Evolutionary conservation across 371 early-diverging fungal species (phyloP), one percentile per base, ranked within the genome.

Genomic region (Rhizopus stolonifer): DNA sequence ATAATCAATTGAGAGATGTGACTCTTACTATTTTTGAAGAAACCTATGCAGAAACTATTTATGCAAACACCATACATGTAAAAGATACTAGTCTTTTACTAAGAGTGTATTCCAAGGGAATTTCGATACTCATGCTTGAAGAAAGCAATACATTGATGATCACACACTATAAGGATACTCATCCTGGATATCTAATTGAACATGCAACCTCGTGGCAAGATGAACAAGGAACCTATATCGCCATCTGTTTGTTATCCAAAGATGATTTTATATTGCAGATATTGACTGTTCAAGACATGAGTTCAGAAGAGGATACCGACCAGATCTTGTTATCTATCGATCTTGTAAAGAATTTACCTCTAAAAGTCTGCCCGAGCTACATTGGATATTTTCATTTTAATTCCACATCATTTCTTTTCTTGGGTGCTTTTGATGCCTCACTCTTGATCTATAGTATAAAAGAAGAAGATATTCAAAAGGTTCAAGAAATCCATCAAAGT

Each of bases 401-500:
- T 58, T 46, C 54, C 24, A 18, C 31, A 5, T 39, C 54, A 10
- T 18, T 52, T 6, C 46, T 67, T 25, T 25, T 38, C 1, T 17
- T 62, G 14, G 63, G 67, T 10, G 49, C 67, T 5, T 67, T 51
- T 38, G 33, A 52, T 1, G 29, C 54, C 9, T 45, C 52, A 10
- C 4, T 62, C 14, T 8, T 53, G 0, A 33, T 67, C 15, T 67
- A 46, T n/a, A 21, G 19, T 0, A 22, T 61, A 7, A 18, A 66
- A 15, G 19, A 44, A 18, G 14, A 34, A 2, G 17, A 14, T 34
- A 32, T 67, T 25, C 18, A 45, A 7, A 6, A 24, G 5, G 25
- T 38, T 2, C 59, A 67, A 38, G 29, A 49, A 15, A n/a, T 58
- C 15, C 52, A 58, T 29, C 24, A 62, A 40, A 39, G 67, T 58